A percentile compares a stretch with the other conserved stretches of the same genome.
Evolutionary conservation across 2,329 filamentous ascomycete genomes (phyloP).

Genomic region (Camptophora hylomeconis): DNA sequence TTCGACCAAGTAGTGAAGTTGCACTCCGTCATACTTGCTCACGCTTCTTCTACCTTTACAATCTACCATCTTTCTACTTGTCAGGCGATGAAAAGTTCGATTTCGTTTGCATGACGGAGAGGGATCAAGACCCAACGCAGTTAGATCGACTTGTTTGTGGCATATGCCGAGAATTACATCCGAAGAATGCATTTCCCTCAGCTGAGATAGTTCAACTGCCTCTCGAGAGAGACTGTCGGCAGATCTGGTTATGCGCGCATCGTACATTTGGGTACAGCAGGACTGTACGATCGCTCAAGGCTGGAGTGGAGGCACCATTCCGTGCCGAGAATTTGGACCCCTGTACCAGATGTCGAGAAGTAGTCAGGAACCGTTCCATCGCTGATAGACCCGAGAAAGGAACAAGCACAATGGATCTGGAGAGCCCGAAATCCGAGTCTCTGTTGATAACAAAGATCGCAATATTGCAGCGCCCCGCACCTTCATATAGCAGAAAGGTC

Average conservation of each 20-base stretch:
- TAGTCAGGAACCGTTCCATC: conserved; percentile 15
- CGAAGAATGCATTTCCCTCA: conserved; percentile 11
- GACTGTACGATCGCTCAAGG: conserved; percentile 14
- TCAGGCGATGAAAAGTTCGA: conserved; percentile 15
- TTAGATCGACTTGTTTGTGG: conserved; percentile 15
- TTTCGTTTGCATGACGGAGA: conserved; percentile 17
- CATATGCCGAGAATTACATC: conserved; percentile 14
- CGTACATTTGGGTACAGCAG: conserved; percentile 14
- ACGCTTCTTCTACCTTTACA: conserved; percentile 16
- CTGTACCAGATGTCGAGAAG: conserved; percentile 16
- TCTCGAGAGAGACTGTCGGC: conserved; percentile 13
- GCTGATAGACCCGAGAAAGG: conserved; percentile 17
- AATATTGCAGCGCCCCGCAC: conserved; percentile 15
- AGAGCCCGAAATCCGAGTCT: conserved; percentile 13
- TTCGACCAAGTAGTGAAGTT: conserved; percentile 13
- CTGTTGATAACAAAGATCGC: conserved; percentile 17
- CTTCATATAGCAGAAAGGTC: conserved; percentile 11
- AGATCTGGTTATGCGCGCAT: conserved; percentile 18
- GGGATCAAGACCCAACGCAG: conserved; percentile 15
- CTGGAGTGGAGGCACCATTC: conserved; percentile 15
- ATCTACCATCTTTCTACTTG: conserved; percentile 13
- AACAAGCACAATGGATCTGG: conserved; percentile 12
- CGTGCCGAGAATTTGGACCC: conserved; percentile 14
- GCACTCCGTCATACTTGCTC: conserved; percentile 16
- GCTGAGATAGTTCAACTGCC: conserved; percentile 11